Percentiles rank a stretch among this genome's conserved stretches.
These are phyloP conservation scores for Tulasnella sp. DNA, from an alignment of 768 basidiomycete species.

Conservation along the genomic window DNA sequence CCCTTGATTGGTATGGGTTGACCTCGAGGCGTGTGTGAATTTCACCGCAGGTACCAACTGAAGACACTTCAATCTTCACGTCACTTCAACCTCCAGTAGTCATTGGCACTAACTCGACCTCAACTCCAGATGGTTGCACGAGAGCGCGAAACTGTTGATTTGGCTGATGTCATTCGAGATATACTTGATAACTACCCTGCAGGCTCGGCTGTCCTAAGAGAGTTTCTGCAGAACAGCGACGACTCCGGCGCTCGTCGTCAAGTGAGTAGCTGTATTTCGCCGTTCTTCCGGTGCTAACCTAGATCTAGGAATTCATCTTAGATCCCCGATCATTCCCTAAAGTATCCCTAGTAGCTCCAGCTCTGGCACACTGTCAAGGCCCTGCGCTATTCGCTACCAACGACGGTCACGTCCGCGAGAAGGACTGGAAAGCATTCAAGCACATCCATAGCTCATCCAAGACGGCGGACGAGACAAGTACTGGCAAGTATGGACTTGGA, in stretches of 20 bases:
- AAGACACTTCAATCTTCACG: too few species aligned
- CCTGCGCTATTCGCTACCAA: not conserved
- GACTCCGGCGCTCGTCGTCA: not conserved
- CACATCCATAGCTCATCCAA: not conserved
- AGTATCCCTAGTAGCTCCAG: not conserved
- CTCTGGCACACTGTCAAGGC: not conserved
- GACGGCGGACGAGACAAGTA: constrained; percentile 1
- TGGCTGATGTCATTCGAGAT: not conserved
- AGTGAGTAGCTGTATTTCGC: not conserved
- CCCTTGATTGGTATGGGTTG: too few species aligned
- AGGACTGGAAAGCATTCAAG: not conserved
- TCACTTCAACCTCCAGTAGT: too few species aligned
- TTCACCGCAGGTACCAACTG: too few species aligned
- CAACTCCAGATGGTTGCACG: too few species aligned
- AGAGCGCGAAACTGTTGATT: not conserved
- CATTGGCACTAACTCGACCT: too few species aligned
- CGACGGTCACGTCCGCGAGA: not conserved
- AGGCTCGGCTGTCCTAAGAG: not conserved
- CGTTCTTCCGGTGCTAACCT: too few species aligned
- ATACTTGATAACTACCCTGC: constrained; percentile 4
- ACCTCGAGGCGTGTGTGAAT: too few species aligned
- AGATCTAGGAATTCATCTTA: not conserved
- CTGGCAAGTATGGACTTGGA: constrained; percentile 5
- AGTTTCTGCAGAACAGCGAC: constrained; percentile 5
- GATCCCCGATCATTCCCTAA: not conserved